Conservation (phyloP, 371 early-diverging fungal genomes). For the Lichtheimia ornata region DNA sequence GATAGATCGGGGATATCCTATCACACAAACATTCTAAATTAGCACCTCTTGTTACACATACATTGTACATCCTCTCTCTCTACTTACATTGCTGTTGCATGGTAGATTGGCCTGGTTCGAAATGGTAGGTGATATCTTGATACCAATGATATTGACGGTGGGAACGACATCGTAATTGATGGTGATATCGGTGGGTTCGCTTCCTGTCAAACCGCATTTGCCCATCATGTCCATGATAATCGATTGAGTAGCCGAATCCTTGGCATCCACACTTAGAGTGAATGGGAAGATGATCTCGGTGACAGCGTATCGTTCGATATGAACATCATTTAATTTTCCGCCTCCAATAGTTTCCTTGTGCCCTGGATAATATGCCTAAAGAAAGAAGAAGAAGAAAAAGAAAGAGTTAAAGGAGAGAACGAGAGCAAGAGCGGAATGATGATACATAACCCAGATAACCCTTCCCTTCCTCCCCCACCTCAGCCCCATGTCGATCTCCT, state of each 20-base stretch:
- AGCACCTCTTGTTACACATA: background rate
- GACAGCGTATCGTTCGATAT: slow-evolving; percentile 40
- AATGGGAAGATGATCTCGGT: slow-evolving; percentile 55
- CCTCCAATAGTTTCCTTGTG: slow-evolving; percentile 50
- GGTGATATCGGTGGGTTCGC: slow-evolving; percentile 19
- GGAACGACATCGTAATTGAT: slow-evolving; percentile 51
- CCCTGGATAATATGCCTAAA: slow-evolving; percentile 59
- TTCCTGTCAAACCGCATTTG: slow-evolving; percentile 45
- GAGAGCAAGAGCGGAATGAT: background rate
- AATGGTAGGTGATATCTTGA: slow-evolving; percentile 21
- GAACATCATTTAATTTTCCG: slow-evolving; percentile 41
- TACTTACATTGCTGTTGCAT: slow-evolving; percentile 17
- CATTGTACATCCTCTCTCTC: background rate
- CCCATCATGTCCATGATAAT: slow-evolving; percentile 48
- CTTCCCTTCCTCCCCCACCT: background rate
- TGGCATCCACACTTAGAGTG: slow-evolving; percentile 31
- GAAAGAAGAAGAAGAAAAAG: background rate
- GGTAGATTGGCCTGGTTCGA: slow-evolving; percentile 14
- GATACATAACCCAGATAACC: slow-evolving; percentile 8
- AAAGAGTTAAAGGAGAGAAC: background rate
- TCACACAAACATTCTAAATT: background rate
- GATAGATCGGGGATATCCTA: slow-evolving; percentile 11
- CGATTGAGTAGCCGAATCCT: slow-evolving; percentile 31
- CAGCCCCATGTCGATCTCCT: slow-evolving; percentile 12
- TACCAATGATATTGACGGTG: slow-evolving; percentile 21